A percentile compares a stretch with the other conserved stretches of the same genome.
Evolutionary conservation across 306 rosid species (phyloP).

Genomic region (Arachis stenosperma): DNA sequence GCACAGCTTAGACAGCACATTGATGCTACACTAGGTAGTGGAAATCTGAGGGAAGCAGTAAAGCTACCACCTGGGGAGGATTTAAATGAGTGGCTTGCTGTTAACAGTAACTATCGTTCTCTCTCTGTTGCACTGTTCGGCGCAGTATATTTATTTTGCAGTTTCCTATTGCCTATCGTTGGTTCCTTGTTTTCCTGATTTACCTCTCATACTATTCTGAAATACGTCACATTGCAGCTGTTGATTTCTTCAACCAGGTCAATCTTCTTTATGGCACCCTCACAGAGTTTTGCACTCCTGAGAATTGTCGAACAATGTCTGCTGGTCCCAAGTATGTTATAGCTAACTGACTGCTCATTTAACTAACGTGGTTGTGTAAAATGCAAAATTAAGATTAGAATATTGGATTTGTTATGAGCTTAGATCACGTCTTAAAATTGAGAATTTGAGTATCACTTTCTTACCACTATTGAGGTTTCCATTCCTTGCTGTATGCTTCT

Average conservation of each 20-base stretch:
- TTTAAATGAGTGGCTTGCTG: constrained; percentile 99
- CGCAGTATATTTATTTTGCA: constrained; percentile 34
- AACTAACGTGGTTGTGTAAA: no score
- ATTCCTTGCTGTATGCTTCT: not conserved
- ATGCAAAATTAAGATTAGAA: not conserved
- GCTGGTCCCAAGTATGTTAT: constrained; percentile 97
- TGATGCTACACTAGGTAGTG: constrained; percentile 97
- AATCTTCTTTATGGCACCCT: constrained; percentile 98
- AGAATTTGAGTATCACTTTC: constrained; percentile 4
- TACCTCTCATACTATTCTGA: constrained; percentile 36
- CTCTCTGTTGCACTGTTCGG: constrained; percentile 38
- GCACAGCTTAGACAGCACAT: constrained; percentile 98
- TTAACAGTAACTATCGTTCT: constrained; percentile 71
- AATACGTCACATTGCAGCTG: constrained; percentile 66
- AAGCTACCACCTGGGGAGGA: constrained; percentile 99
- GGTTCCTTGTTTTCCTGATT: constrained; percentile 30
- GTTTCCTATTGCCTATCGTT: constrained; percentile 27
- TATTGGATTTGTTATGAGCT: not conserved
- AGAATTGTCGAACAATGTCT: constrained; percentile 98
- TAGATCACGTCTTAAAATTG: constrained; percentile 14
- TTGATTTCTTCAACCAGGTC: constrained; percentile 99
- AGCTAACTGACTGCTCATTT: constrained; percentile 19
- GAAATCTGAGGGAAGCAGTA: constrained; percentile 97
- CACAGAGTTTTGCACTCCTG: constrained; percentile 95
- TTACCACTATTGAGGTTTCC: constrained; percentile 6